phyloP scores from a whole-genome alignment of 176 grass and related monocot species.

The Eremochloa ophiuroides region DNA sequence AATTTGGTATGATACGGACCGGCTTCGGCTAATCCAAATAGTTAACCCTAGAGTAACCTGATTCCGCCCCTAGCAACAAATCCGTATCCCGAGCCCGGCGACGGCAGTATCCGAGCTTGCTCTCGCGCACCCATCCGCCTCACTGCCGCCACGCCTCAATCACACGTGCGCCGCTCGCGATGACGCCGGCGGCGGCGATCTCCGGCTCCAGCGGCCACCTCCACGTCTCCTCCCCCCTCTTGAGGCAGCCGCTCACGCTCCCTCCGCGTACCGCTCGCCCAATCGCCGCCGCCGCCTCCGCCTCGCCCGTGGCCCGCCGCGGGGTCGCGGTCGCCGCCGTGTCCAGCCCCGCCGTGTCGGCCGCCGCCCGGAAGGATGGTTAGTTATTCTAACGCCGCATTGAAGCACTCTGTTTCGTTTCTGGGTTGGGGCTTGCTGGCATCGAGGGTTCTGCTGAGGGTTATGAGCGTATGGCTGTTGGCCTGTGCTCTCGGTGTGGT shows the following conservation, averaged over 20 bases:
- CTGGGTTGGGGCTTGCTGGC: not conserved
- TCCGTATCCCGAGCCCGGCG: not conserved
- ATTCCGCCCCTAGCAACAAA: not conserved
- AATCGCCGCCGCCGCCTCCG: conserved; percentile 9
- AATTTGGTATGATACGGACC: too few relatives aligned
- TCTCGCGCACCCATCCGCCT: not conserved
- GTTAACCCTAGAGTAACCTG: not conserved
- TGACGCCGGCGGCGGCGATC: conserved; percentile 31
- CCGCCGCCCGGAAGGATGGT: conserved; percentile 33
- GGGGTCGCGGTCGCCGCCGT: conserved; percentile 26
- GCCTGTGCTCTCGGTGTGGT: not conserved
- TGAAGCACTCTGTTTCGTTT: not conserved
- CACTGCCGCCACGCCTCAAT: not conserved
- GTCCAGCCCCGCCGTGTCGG: conserved; percentile 3
- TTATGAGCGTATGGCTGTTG: not conserved
- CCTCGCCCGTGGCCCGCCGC: conserved; percentile 19
- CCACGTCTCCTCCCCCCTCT: conserved; percentile 13
- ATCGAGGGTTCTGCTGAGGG: conserved; percentile 22
- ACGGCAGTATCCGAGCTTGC: not conserved
- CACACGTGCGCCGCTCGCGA: not conserved
- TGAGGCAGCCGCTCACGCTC: not conserved
- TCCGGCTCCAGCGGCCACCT: conserved; percentile 32
- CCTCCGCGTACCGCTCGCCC: conserved; percentile 3
- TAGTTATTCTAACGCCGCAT: not conserved
- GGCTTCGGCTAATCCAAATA: too few relatives aligned